A percentile compares a stretch with the other conserved stretches of the same genome.
Evolutionary conservation across 2,329 filamentous ascomycete genomes (phyloP).

Genomic region (Hymenoscyphus scutula): DNA sequence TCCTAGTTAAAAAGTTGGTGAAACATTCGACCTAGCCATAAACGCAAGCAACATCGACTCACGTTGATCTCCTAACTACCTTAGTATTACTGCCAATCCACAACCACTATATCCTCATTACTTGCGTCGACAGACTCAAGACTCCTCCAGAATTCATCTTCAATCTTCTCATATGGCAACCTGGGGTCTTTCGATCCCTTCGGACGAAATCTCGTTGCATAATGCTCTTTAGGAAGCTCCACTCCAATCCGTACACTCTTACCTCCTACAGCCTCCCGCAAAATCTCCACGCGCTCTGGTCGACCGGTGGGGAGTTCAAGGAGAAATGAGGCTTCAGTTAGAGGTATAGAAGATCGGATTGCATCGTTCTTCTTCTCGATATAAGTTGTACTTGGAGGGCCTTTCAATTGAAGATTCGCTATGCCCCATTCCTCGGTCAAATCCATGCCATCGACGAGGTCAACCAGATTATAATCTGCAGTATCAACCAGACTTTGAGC

Average conservation of each 20-base stretch:
- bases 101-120: constrained; percentile 6
- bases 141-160: background rate
- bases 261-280: background rate
- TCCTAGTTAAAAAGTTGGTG: no score
- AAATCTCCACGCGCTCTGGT: background rate
- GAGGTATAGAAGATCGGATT: constrained; percentile 5
- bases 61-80: no score
- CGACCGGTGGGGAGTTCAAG: background rate
- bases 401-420: constrained; percentile 16
- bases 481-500: constrained; percentile 30
- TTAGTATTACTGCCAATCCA: constrained; percentile 2
- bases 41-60: no score
- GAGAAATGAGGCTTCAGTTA: background rate
- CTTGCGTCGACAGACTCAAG: background rate
- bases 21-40: no score
- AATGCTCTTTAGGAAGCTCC: constrained; percentile 4
- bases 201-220: constrained; percentile 1
- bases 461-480: constrained; percentile 19
- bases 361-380: constrained; percentile 3
- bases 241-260: background rate
- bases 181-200: background rate
- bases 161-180: background rate
- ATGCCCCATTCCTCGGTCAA: constrained; percentile 27
- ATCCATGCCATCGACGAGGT: constrained; percentile 30
- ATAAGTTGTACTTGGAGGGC: background rate